Conservation (phyloP, 1,284 basidiomycete genomes). For the Mycena citricolor region DNA sequence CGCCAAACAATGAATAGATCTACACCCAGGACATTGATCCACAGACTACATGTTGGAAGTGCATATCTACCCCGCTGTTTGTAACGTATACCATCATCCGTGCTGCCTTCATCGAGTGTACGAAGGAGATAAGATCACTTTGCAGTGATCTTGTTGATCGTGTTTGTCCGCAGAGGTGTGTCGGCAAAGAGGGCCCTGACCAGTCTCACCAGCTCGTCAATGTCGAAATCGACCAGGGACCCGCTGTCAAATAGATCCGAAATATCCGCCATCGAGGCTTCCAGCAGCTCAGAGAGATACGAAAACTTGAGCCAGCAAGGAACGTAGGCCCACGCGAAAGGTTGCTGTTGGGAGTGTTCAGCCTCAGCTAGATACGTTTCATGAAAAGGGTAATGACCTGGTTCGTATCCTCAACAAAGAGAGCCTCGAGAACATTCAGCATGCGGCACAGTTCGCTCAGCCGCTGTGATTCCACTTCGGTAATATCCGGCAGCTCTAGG, state of each 20-base stretch:
- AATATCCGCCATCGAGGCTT: conserved; percentile 92
- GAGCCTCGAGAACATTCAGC: conserved; percentile 73
- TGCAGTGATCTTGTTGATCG: conserved; percentile 68
- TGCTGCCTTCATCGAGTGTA: too few relatives aligned
- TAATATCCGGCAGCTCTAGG: conserved; percentile 83
- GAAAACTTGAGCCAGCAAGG: conserved; percentile 95
- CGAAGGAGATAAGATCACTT: too few relatives aligned
- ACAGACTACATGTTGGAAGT: too few relatives aligned
- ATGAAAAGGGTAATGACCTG: conserved; percentile 42
- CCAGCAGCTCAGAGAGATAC: conserved; percentile 87
- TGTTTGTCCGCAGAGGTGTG: conserved; percentile 76
- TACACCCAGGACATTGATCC: too few relatives aligned
- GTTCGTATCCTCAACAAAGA: conserved; percentile 71
- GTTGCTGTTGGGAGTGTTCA: conserved; percentile 43
- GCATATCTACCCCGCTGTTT: too few relatives aligned
- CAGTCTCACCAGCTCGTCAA: conserved; percentile 80
- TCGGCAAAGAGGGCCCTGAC: conserved; percentile 91
- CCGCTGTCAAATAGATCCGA: conserved; percentile 92
- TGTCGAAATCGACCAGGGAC: conserved; percentile 87
- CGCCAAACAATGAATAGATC: conserved; percentile 27
- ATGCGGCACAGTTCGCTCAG: conserved; percentile 82
- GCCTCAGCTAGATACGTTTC: neutral
- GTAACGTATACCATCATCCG: too few relatives aligned
- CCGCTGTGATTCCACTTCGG: conserved; percentile 84
- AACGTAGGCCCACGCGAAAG: conserved; percentile 73